Evolutionary conservation across 768 basidiomycete genomes (phyloP).

Genomic region (Pisolithus marmoratus): DNA sequence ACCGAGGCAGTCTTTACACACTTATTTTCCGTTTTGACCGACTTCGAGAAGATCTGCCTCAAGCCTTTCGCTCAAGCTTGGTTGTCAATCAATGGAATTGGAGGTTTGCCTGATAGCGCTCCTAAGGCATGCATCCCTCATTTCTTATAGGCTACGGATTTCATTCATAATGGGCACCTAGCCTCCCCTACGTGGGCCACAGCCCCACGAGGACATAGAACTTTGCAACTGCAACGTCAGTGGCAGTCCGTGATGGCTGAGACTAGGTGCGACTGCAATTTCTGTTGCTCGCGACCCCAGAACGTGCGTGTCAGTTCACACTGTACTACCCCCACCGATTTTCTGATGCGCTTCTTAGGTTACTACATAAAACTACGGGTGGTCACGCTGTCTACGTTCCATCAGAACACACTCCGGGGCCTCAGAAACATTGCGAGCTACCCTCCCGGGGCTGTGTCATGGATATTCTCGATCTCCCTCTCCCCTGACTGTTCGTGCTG

Average conservation of each 20-base stretch:
- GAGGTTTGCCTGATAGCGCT: neutral
- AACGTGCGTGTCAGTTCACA: constrained; percentile 1
- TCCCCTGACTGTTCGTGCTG: constrained; percentile 5
- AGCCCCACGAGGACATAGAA: neutral
- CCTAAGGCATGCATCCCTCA: neutral
- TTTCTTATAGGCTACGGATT: neutral
- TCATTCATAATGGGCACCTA: neutral
- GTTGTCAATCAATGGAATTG: neutral
- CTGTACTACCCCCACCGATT: too few relatives aligned
- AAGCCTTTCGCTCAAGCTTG: neutral
- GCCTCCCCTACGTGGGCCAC: neutral
- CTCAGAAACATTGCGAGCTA: neutral
- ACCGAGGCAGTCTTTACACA: neutral
- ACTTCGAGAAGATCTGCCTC: constrained; percentile 7
- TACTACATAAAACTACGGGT: neutral
- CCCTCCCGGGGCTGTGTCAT: constrained; percentile 19
- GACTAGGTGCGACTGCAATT: constrained; percentile 7
- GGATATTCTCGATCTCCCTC: constrained; percentile 23
- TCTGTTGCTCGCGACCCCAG: constrained; percentile 2
- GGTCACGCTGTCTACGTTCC: neutral
- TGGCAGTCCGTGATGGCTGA: constrained; percentile 8
- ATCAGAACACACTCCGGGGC: neutral
- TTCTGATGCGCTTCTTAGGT: constrained; percentile 12
- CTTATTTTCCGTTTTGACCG: constrained; percentile 6
- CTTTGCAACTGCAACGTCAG: neutral